Percentiles rank a stretch among this genome's conserved stretches.
Evolutionary conservation across 192 early-diverging fungal genomes (phyloP).

Genomic region (Chytriomyces confervae): DNA sequence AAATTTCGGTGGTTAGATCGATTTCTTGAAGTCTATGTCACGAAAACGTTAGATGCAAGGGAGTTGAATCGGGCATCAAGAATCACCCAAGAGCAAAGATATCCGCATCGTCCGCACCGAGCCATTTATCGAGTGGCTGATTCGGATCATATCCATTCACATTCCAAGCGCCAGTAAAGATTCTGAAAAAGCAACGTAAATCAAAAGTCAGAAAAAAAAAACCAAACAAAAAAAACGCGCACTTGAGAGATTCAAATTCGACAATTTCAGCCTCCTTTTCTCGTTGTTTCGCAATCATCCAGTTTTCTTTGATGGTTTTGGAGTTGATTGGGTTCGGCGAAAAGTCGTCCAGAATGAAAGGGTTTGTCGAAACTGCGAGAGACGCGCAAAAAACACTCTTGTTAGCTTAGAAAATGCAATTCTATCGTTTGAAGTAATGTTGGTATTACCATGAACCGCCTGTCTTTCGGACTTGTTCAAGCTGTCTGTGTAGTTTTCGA

Average conservation of each 20-base stretch:
- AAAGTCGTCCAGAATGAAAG: slow-evolving; percentile 35
- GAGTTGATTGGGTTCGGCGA: slow-evolving; percentile 5
- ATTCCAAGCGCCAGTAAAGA: slow-evolving; percentile 91
- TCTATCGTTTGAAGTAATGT: neutral
- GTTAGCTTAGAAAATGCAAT: neutral
- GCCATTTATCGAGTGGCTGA: slow-evolving; percentile 52
- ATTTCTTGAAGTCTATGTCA: slow-evolving; percentile 77
- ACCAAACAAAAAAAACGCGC: neutral
- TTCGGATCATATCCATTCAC: slow-evolving; percentile 77
- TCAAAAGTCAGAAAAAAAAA: neutral
- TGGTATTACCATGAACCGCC: neutral
- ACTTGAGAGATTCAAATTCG: neutral
- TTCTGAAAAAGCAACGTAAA: slow-evolving; percentile 24
- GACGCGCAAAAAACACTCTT: neutral
- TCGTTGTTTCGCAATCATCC: slow-evolving; percentile 13
- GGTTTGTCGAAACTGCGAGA: slow-evolving; percentile 9
- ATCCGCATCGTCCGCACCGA: slow-evolving; percentile 64
- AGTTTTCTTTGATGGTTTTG: slow-evolving; percentile 28
- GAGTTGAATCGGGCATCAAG: neutral
- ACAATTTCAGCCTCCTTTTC: slow-evolving; percentile 13
- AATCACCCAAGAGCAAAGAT: slow-evolving; percentile 67
- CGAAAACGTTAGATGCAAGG: neutral
- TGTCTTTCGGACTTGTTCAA: neutral
- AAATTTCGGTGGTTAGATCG: slow-evolving; percentile 84
- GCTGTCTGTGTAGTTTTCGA: neutral